Base-by-base conservation (phyloP, 179 eudicot genomes). In the Beta lomatogona region DNA sequence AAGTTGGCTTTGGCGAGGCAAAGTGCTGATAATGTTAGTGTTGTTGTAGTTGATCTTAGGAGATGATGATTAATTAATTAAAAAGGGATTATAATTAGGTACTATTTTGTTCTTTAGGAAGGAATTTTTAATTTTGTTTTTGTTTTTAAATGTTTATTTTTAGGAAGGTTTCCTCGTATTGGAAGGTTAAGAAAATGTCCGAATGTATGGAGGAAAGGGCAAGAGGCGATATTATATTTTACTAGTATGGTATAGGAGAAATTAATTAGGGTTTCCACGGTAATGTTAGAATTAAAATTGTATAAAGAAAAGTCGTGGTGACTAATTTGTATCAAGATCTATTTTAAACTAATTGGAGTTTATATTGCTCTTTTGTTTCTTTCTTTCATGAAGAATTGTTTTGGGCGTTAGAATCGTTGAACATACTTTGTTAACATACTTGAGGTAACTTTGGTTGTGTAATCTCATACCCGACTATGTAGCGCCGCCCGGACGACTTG, bases 21-120 rank as follows among this genome's bases (percentile, higher is more conserved):
- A 41, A 94, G 98, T 60, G 68, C 89, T 18, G 98, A 94, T 76
- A 94, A 94, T 77, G 93, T 94, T 50, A 94, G 94, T 71, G 98
- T 94, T 18, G 93, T 93, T 2, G 99, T 96, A n/a, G 90, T 94
- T 55, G 98, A 96, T 90, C 85, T 96, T 61, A 89, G 92, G 71
- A 88, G 86, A 50, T 58, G 28, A 81, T 36, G 11, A 65, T 66
- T 59, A 75, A 61, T 53, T 64, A 16, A 71, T 64, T 9, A 59
- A 21, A 1, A 46, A 1, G 13, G 50, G 18, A 50, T 12, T 16
- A 68, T 68, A 10, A 14, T 21, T 21, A 7, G 48, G 4, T 71
- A n/a, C 14, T 50, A 48, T 11, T 25, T 50, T 45, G 11, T 13
- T 9, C n/a, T 21, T n/a, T 71, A 71, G 75, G 75, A 9, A n/a